These are phyloP conservation scores for Acephala macrosclerotiorum DNA, from an alignment of 2,329 filamentous ascomycete species.

Conservation along the genomic window DNA sequence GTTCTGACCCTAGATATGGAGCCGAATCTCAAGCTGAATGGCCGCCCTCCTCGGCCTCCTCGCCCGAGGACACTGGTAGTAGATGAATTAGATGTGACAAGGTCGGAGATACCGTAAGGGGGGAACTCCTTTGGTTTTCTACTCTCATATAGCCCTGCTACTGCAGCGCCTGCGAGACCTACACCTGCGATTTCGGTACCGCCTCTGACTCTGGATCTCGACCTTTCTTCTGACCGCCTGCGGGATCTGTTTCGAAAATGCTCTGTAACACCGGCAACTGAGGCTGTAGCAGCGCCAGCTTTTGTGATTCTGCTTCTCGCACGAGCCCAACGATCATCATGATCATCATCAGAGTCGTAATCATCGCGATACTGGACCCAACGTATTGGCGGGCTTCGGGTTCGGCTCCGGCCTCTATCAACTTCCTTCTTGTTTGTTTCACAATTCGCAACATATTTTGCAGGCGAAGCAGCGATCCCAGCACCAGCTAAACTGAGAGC, in stretches of 20 bases:
- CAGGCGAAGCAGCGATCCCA: constrained; percentile 68
- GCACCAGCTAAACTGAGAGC: constrained; percentile 69
- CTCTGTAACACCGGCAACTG: constrained; percentile 64
- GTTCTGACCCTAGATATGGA: too few relatives aligned
- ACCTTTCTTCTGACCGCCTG: constrained; percentile 49
- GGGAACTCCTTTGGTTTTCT: constrained; percentile 66
- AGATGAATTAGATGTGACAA: too few relatives aligned
- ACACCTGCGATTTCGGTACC: constrained; percentile 68
- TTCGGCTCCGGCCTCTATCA: constrained; percentile 59
- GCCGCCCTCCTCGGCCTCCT: too few relatives aligned
- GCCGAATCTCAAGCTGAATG: too few relatives aligned
- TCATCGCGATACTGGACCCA: constrained; percentile 46
- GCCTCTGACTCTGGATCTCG: constrained; percentile 51
- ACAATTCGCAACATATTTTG: constrained; percentile 68
- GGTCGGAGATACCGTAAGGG: too few relatives aligned
- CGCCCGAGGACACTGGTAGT: too few relatives aligned
- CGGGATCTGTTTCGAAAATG: constrained; percentile 64
- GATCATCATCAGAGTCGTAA: constrained; percentile 38
- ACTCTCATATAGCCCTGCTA: constrained; percentile 67
- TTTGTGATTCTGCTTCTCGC: constrained; percentile 51
- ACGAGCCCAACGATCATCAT: constrained; percentile 41
- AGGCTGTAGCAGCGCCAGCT: constrained; percentile 59
- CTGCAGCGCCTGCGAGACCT: constrained; percentile 65
- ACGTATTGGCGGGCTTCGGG: constrained; percentile 51
- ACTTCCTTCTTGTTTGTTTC: constrained; percentile 67